These are phyloP conservation scores for Pythium utonaiense DNA, from an alignment of 352 stramenopile genomes.

Conservation along the genomic window DNA sequence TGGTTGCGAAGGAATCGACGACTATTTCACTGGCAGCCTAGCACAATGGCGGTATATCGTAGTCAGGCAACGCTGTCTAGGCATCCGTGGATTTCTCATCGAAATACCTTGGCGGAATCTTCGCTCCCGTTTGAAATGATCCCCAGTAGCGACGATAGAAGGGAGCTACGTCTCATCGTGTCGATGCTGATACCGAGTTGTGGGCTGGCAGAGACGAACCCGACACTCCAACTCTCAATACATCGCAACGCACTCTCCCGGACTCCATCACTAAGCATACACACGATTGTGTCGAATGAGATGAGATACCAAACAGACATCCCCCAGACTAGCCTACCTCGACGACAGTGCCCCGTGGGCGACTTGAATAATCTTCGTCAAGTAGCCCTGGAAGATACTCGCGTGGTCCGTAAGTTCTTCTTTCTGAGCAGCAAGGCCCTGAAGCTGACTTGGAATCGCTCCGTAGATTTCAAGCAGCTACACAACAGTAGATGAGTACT, in stretches of 20 bases:
- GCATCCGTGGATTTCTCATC: too few relatives aligned
- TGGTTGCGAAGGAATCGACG: constrained; percentile 51
- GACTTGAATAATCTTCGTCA: constrained; percentile 12
- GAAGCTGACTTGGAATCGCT: constrained; percentile 20
- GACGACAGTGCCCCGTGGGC: not conserved
- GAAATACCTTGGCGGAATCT: constrained; percentile 4
- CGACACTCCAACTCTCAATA: constrained; percentile 62
- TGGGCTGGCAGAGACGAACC: constrained; percentile 39
- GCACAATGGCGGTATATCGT: too few relatives aligned
- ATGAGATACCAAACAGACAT: too few relatives aligned
- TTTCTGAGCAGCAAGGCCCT: not conserved
- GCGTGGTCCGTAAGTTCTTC: not conserved
- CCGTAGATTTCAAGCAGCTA: constrained; percentile 25
- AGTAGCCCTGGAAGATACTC: constrained; percentile 6
- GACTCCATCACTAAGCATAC: constrained; percentile 1
- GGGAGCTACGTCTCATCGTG: constrained; percentile 1
- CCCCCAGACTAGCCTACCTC: too few relatives aligned
- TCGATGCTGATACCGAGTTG: constrained; percentile 13
- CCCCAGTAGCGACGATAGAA: constrained; percentile 9
- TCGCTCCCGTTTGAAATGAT: not conserved
- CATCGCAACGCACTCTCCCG: constrained; percentile 46
- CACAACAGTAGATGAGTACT: not conserved
- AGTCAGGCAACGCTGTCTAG: too few relatives aligned
- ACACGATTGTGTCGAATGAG: not conserved
- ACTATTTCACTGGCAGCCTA: constrained; percentile 63